Evolutionary conservation across 2,329 filamentous ascomycete genomes (phyloP).

Genomic region (Coleophoma eucalyptorum): DNA sequence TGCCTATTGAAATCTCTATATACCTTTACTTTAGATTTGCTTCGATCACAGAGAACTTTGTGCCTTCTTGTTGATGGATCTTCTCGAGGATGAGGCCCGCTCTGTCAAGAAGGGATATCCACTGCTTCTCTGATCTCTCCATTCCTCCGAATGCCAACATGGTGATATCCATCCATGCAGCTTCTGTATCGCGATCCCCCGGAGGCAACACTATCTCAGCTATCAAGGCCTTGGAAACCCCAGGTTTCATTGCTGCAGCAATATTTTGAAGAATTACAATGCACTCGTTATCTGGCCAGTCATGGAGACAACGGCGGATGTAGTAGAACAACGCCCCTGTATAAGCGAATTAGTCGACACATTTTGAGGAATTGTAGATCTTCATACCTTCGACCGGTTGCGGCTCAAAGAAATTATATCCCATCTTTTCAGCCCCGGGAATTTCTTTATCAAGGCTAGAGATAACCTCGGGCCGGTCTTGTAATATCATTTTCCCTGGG

Average conservation of each 20-base stretch:
- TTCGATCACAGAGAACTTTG: background rate
- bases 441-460: slow-evolving; percentile 1
- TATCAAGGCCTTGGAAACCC: slow-evolving; percentile 22
- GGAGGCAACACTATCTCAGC: slow-evolving; percentile 23
- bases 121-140: slow-evolving; percentile 9
- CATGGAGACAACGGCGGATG: slow-evolving; percentile 33
- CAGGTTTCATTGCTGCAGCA: slow-evolving; percentile 23
- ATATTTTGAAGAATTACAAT: slow-evolving; percentile 28
- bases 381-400: slow-evolving; percentile 25
- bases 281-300: slow-evolving; percentile 32
- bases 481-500: slow-evolving; percentile 17
- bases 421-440: slow-evolving; percentile 20
- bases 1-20: no score
- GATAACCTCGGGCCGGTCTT: slow-evolving; percentile 17
- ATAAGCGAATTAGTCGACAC: background rate
- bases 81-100: background rate
- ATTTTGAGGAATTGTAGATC: background rate
- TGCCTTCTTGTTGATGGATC: background rate
- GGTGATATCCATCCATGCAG: slow-evolving; percentile 7
- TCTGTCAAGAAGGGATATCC: slow-evolving; percentile 5
- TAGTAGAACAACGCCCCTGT: slow-evolving; percentile 29
- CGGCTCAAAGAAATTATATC: slow-evolving; percentile 29
- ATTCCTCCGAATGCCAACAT: slow-evolving; percentile 10
- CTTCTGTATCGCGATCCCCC: background rate
- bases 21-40: background rate